Base-by-base conservation (phyloP, 176 grass and related monocot genomes). In the Elymus sibiricus region DNA sequence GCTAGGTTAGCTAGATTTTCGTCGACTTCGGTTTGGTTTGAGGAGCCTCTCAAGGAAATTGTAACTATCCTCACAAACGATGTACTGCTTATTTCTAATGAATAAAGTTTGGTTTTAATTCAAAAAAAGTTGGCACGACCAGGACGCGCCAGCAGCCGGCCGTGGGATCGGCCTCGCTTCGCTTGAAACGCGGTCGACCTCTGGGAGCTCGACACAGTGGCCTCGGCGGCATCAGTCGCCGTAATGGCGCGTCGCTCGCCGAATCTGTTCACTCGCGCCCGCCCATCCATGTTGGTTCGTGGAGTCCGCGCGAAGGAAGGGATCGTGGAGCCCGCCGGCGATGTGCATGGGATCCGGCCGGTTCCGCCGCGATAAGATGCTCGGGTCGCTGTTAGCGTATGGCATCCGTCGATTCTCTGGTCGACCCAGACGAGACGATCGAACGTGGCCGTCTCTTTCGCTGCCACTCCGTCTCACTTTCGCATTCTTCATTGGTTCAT, bases 281-380 rank as follows among this genome's bases (percentile, higher is more conserved):
- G 21, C 2, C 13, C 4, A 47, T 15, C 3, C 6, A 29, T 17
- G 67, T 25, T 53, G 16, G 39, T 29, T 15, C 5, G 47, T 76
- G 78, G 61, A 76, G 70, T 77, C 49, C 39, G 60, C 64, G 82
- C 12, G 19, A 85, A 80, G 76, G 17, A 59, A 89, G 76, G 76
- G 9, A 47, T 2, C 19, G n/a, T 74, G 35, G 35, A 58, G 67
- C 70, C 40, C 53, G 53, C 53, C 53, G 53, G 53, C 3, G 58
- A 61, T 79, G 26, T 9, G 53, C 2, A 9, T 1, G 19, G 16
- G 46, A 16, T 49, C 5, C 14, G 46, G 46, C 46, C 4, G 15
- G 47, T 16, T 21, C 2, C 17, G 51, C 51, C 39, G 70, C 11
- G 38, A 8, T 17, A 29, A 17, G 44, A 46, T 77, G 40, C 65